Percentiles rank a stretch among this genome's conserved stretches.
Conservation (phyloP, 805 yeast genomes). For the Candida peoriensis region DNA sequence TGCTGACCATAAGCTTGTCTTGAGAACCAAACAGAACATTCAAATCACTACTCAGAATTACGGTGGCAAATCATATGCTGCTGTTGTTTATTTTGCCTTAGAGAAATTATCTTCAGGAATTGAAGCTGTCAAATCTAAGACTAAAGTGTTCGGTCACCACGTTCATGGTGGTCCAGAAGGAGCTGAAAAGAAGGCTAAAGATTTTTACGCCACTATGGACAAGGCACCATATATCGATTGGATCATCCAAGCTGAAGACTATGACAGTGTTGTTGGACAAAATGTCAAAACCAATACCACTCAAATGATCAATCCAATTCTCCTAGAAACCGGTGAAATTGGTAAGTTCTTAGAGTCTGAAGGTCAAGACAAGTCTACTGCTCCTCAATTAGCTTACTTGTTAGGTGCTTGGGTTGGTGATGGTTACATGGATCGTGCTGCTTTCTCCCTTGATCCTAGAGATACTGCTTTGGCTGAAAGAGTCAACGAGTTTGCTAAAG, state of each 20-base stretch:
- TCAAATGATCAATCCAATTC: slow-evolving; percentile 33
- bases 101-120: slow-evolving; percentile 16
- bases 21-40: slow-evolving; percentile 29
- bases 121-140: neutral
- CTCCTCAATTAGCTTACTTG: slow-evolving; percentile 32
- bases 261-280: slow-evolving; percentile 20
- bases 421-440: slow-evolving; percentile 26
- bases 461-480: slow-evolving; percentile 24
- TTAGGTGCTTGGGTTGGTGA: slow-evolving; percentile 38
- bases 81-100: slow-evolving; percentile 23
- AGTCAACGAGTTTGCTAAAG: slow-evolving; percentile 20
- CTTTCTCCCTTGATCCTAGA: slow-evolving; percentile 27
- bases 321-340: slow-evolving; percentile 29
- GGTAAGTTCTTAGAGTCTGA: slow-evolving; percentile 21
- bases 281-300: slow-evolving; percentile 28
- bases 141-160: slow-evolving; percentile 1
- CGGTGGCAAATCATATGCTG: slow-evolving; percentile 15
- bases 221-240: slow-evolving; percentile 26
- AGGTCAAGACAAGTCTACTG: slow-evolving; percentile 16
- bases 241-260: slow-evolving; percentile 36
- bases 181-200: slow-evolving; percentile 19
- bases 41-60: slow-evolving; percentile 9
- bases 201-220: slow-evolving; percentile 18
- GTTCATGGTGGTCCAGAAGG: slow-evolving; percentile 15
- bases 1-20: slow-evolving; percentile 35